Conservation (phyloP, 768 basidiomycete genomes). For the Agrocybe pediades region DNA sequence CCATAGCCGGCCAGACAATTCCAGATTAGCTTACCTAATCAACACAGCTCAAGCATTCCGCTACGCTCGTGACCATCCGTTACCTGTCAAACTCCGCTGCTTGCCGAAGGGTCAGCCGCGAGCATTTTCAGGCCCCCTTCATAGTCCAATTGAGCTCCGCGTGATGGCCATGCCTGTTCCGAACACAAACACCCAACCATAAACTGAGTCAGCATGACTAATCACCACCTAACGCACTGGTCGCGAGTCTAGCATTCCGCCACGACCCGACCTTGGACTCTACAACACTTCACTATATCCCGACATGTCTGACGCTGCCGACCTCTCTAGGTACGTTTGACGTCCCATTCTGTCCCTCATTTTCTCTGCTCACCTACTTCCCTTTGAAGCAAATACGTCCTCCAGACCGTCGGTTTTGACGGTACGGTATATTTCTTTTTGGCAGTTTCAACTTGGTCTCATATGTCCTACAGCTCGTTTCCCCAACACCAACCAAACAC, state of each 20-base stretch:
- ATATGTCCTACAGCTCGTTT: slow-evolving; percentile 66
- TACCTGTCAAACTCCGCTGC: no score
- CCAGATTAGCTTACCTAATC: slow-evolving; percentile 38
- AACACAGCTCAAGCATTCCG: slow-evolving; percentile 16
- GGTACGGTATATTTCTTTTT: slow-evolving; percentile 42
- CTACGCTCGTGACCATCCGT: no score
- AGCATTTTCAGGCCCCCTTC: no score
- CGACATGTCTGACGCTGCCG: slow-evolving; percentile 62
- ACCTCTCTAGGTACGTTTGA: slow-evolving; percentile 56
- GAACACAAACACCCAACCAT: no score
- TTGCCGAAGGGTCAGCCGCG: no score
- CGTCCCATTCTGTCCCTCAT: background rate
- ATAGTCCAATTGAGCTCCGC: no score
- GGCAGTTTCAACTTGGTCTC: background rate
- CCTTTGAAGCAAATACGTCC: slow-evolving; percentile 71
- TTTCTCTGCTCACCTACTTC: slow-evolving; percentile 7
- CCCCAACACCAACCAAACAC: slow-evolving; percentile 92
- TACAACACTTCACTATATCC: slow-evolving; percentile 23
- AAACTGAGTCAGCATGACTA: no score
- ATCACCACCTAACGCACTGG: no score
- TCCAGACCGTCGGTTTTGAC: slow-evolving; percentile 96
- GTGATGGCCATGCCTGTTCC: no score
- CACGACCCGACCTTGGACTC: slow-evolving; percentile 36
- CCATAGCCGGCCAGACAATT: slow-evolving; percentile 17
- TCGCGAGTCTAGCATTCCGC: no score